Conservation (phyloP, 768 basidiomycete species). For the Suillus spraguei region DNA sequence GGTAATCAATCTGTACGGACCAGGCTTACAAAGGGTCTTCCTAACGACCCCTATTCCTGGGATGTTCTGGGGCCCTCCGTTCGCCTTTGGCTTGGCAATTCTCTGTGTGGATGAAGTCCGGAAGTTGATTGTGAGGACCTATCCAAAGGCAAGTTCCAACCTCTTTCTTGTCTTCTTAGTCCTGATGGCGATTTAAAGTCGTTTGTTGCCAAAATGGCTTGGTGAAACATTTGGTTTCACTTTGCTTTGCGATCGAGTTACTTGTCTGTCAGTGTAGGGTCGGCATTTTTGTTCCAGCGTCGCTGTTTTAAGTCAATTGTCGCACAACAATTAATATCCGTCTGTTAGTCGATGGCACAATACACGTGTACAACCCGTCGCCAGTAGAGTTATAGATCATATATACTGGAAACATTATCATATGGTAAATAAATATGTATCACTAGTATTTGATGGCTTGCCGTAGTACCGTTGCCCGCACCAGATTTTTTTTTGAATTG, state of each 20-base stretch:
- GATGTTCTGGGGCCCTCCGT: conserved; percentile 52
- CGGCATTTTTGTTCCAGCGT: not conserved
- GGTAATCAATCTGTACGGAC: conserved; percentile 45
- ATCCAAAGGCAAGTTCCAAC: conserved; percentile 38
- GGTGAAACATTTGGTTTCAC: conserved; percentile 32
- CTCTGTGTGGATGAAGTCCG: conserved; percentile 46
- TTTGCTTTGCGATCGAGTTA: not conserved
- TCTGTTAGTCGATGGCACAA: too few species aligned
- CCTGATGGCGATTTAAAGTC: conserved; percentile 30
- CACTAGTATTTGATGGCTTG: too few species aligned
- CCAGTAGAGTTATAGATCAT: not conserved
- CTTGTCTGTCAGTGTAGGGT: not conserved
- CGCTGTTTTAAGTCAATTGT: not conserved
- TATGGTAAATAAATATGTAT: too few species aligned
- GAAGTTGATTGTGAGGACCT: conserved; percentile 45
- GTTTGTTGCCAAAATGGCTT: conserved; percentile 40
- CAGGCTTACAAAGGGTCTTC: conserved; percentile 46
- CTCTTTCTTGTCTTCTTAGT: not conserved
- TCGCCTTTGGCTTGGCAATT: conserved; percentile 44
- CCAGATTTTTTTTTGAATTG: too few species aligned
- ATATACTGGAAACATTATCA: too few species aligned
- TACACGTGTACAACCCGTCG: not conserved
- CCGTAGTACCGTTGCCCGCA: too few species aligned
- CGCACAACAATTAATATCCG: not conserved
- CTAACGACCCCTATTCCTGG: conserved; percentile 44